These are phyloP conservation scores for Alternaria sp. DNA, from an alignment of 2,329 filamentous ascomycete genomes.

Conservation along the genomic window DNA sequence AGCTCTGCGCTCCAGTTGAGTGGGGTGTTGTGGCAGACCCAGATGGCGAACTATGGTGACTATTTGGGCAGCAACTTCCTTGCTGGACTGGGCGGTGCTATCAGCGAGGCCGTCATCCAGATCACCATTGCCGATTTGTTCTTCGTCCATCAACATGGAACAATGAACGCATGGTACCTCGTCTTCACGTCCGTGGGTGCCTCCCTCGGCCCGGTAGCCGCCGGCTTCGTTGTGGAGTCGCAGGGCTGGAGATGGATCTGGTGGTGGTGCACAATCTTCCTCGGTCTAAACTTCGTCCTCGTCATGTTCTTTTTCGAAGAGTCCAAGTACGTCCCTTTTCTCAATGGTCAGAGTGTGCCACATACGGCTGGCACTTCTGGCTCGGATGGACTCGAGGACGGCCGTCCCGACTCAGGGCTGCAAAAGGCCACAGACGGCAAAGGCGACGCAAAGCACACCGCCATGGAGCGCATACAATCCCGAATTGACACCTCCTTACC, in stretches of 20 bases:
- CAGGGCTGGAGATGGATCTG: conserved; percentile 61
- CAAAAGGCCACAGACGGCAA: conserved; percentile 2
- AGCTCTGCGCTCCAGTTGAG: conserved; percentile 50
- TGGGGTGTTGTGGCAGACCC: conserved; percentile 53
- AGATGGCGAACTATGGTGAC: conserved; percentile 51
- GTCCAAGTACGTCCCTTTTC: conserved; percentile 17
- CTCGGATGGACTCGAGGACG: not conserved
- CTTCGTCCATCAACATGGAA: conserved; percentile 56
- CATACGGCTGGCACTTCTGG: not conserved
- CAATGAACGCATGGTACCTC: conserved; percentile 56
- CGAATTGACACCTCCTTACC: conserved; percentile 41
- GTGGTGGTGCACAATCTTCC: conserved; percentile 55
- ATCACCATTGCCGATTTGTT: conserved; percentile 58
- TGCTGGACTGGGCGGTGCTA: conserved; percentile 53
- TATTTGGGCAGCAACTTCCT: conserved; percentile 54
- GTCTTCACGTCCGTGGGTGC: conserved; percentile 47
- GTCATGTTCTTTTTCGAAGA: conserved; percentile 56
- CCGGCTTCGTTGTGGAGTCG: conserved; percentile 50
- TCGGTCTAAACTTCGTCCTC: conserved; percentile 47
- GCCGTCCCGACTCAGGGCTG: not conserved
- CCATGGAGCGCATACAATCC: conserved; percentile 12
- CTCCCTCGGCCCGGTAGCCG: conserved; percentile 49
- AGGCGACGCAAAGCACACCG: conserved; percentile 4
- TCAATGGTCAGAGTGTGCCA: conserved; percentile 11
- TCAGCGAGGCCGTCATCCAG: conserved; percentile 54